Conservation (phyloP, 2,329 filamentous ascomycete genomes). For the Trichoderma citrinoviride region DNA sequence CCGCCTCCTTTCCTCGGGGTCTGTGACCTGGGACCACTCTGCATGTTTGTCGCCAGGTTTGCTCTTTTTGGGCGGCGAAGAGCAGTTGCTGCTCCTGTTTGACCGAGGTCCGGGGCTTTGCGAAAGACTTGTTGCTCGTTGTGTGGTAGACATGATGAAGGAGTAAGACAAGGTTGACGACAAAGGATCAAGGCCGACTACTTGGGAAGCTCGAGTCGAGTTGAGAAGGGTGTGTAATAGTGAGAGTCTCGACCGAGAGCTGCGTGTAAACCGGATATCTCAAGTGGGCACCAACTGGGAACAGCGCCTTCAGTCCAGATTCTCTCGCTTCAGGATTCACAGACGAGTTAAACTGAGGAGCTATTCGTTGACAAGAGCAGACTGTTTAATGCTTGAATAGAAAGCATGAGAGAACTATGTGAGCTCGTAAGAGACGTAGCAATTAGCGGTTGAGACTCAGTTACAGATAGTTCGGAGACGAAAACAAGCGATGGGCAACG, state of each 20-base stretch:
- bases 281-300: not conserved
- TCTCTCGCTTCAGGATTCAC: not conserved
- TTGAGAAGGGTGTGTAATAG: not conserved
- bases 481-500: not conserved
- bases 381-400: not conserved
- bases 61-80: slow-evolving; percentile 39
- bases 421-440: not conserved
- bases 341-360: not conserved
- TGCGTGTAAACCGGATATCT: not conserved
- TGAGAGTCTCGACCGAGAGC: too few relatives aligned
- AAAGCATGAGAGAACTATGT: too few relatives aligned
- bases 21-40: slow-evolving; percentile 68
- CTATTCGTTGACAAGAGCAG: not conserved
- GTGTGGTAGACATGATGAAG: slow-evolving; percentile 25
- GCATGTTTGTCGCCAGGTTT: slow-evolving; percentile 49
- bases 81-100: slow-evolving; percentile 31
- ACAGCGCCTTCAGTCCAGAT: not conserved
- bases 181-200: not conserved
- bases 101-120: slow-evolving; percentile 25
- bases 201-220: not conserved
- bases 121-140: slow-evolving; percentile 29
- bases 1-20: slow-evolving; percentile 68
- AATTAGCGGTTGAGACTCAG: not conserved
- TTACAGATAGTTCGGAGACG: not conserved
- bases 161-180: not conserved